Conservation (phyloP, 75 land plant genomes). For the Pinus albicaulis region DNA sequence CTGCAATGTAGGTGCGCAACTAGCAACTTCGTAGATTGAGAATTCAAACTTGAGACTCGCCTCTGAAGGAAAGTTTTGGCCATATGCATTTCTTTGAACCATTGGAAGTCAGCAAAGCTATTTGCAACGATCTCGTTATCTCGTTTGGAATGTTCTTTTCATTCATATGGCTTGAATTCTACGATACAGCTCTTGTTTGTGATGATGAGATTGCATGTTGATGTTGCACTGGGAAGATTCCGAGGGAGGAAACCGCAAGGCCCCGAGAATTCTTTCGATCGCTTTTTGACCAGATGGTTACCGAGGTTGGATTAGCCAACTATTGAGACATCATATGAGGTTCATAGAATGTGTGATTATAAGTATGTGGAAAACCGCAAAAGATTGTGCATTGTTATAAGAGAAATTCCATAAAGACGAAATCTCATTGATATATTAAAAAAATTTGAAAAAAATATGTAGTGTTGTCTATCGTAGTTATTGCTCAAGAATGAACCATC, state of each 20-base stretch:
- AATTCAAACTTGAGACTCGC: background rate
- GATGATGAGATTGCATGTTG: background rate
- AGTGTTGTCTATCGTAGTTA: too few relatives aligned
- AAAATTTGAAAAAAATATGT: too few relatives aligned
- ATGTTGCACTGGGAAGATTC: constrained; percentile 8
- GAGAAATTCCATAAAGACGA: background rate
- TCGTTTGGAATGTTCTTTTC: background rate
- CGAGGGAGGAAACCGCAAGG: background rate
- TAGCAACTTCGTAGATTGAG: background rate
- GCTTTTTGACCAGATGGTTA: too few relatives aligned
- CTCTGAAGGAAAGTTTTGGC: constrained; percentile 1
- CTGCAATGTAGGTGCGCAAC: background rate
- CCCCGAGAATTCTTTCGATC: background rate
- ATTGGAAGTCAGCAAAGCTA: too few relatives aligned
- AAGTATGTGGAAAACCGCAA: background rate
- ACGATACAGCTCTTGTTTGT: background rate
- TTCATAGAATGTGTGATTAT: background rate
- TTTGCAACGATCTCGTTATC: too few relatives aligned
- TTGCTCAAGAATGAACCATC: background rate
- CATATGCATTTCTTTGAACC: background rate
- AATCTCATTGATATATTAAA: background rate
- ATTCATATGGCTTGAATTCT: background rate
- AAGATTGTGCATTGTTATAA: background rate
- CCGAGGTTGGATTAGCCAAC: background rate
- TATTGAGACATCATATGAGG: constrained; percentile 2